Conservation (phyloP, 2,329 filamentous ascomycete species). For the Cladosporium sp. region DNA sequence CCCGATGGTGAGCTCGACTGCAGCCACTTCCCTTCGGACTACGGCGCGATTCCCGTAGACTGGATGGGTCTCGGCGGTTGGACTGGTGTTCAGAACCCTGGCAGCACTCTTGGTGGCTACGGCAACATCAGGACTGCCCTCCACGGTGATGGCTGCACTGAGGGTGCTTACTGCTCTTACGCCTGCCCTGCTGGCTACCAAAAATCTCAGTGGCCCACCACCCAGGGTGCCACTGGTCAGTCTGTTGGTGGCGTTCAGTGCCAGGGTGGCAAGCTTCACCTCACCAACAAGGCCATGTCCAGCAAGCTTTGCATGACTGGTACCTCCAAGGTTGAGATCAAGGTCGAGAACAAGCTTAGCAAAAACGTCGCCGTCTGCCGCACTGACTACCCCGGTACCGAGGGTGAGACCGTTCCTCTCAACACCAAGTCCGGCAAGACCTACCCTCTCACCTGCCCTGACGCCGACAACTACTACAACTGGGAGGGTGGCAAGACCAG, state of each 20-base stretch:
- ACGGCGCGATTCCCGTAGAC: conserved; percentile 68
- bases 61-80: conserved; percentile 72
- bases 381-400: conserved; percentile 92
- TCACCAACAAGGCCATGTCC: conserved; percentile 64
- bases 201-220: conserved; percentile 81
- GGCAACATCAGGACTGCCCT: conserved; percentile 61
- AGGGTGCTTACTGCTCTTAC: conserved; percentile 80
- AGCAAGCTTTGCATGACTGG: conserved; percentile 72
- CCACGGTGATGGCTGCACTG: conserved; percentile 57
- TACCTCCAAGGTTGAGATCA: conserved; percentile 58
- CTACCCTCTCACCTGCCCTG: conserved; percentile 69
- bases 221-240: conserved; percentile 75
- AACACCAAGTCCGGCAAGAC: conserved; percentile 55
- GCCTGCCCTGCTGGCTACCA: conserved; percentile 87
- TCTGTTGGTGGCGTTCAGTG: conserved; percentile 87
- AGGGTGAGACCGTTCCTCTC: conserved; percentile 79
- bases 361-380: conserved; percentile 74
- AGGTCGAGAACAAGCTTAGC: conserved; percentile 69
- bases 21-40: conserved; percentile 68
- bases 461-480: conserved; percentile 67
- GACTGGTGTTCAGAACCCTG: conserved; percentile 65
- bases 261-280: conserved; percentile 69
- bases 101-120: conserved; percentile 32
- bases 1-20: conserved; percentile 71
- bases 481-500: conserved; percentile 74